Evolutionary conservation across 768 basidiomycete genomes (phyloP).

Genomic region (Multifurca ochricompacta): DNA sequence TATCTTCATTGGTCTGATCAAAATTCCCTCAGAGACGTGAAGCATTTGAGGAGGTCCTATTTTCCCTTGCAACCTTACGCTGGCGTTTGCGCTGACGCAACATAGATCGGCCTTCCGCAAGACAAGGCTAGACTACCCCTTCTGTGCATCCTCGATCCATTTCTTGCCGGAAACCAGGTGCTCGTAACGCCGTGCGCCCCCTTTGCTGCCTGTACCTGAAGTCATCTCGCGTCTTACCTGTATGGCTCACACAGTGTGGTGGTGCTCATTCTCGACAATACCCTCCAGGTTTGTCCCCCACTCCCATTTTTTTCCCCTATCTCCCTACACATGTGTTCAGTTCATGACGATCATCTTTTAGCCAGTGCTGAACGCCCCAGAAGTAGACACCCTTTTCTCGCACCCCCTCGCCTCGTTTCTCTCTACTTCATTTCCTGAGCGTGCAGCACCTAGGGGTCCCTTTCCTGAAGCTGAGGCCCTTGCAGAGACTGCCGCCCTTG

Average conservation of each 20-base stretch:
- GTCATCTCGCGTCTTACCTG: too few species aligned
- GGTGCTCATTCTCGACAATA: conserved; percentile 74
- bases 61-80: neutral
- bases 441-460: conserved; percentile 1
- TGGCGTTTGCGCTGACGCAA: neutral
- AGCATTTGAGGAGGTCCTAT: conserved; percentile 78
- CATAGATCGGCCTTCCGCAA: conserved; percentile 72
- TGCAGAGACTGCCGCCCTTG: conserved; percentile 25
- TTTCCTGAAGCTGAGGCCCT: conserved; percentile 45
- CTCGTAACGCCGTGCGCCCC: conserved; percentile 76
- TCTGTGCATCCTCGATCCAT: conserved; percentile 73
- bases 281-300: conserved; percentile 46
- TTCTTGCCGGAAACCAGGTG: conserved; percentile 60
- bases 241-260: conserved; percentile 50
- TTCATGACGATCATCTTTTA: conserved; percentile 25
- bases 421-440: conserved; percentile 38
- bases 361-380: conserved; percentile 73
- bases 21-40: conserved; percentile 55
- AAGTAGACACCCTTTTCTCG: conserved; percentile 78
- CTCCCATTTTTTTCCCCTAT: neutral
- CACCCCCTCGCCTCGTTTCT: conserved; percentile 76
- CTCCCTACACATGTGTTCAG: neutral
- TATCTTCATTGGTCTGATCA: neutral
- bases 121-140: conserved; percentile 65
- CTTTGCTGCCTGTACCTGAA: too few species aligned